Base-by-base conservation (phyloP, 495 filamentous ascomycete genomes). In the Podospora conica region DNA sequence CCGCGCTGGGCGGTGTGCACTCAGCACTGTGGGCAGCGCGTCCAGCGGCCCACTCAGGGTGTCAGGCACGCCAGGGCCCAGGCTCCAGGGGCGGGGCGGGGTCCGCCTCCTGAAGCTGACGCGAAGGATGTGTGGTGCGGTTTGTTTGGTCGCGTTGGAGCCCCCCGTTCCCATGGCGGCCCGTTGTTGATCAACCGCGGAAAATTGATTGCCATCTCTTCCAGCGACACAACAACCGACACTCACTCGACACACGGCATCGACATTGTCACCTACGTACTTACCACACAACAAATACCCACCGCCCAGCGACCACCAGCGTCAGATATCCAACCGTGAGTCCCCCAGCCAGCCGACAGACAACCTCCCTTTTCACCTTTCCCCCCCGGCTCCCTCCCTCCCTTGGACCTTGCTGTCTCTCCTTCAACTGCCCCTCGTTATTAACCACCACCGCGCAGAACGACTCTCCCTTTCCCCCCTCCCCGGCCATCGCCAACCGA, bases 171-270 rank as follows among this genome's bases (percentile, higher is more conserved):
- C 63, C 29, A 28, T 55, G 66, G 62, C 66, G 57, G 56, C 66
- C 66, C 60, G 56, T 70, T 73, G 69, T 72, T 74, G 70, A 72
- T 66, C 66, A 66, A 69, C 68, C 64, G 27, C 59, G 55, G 69
- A 72, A 71, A 72, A 71, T 71, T 70, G 69, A 67, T 56, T 66
- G 66, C 64, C 61, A 61, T 61, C 58, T 66, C 61, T 60, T 60
- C 58, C 33, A 65, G 60, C 62, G 24, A 48, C 60, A 55, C 29
- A 27, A 56, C 65, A 40, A n/a, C 27, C 60, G 27, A 31, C 23
- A 23, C 55, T 10, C 33, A 29, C 20, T 23, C 61, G 33, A 57
- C 22, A 62, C 22, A 33, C 31, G 12, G n/a, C n/a, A n/a, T n/a
- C n/a, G n/a, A n/a, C n/a, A n/a, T n/a, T n/a, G n/a, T n/a, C n/a